Conservation (phyloP, 2,329 filamentous ascomycete genomes). For the Ophiognomonia clavigignenti-juglandacearum region DNA sequence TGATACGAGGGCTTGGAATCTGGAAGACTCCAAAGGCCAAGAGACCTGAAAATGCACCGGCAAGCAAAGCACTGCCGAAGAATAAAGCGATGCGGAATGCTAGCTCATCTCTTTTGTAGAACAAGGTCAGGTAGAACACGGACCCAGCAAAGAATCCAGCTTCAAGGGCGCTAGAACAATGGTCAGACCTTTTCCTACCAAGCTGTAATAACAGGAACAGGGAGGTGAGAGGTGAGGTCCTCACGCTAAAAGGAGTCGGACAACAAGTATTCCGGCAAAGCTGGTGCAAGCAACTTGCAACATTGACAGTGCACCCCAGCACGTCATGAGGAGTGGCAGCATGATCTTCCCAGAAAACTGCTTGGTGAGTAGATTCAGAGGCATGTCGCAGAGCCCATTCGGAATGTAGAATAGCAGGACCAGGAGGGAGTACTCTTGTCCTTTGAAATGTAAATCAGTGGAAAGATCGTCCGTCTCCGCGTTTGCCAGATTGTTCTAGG, state of each 20-base stretch:
- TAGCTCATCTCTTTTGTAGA: slow-evolving; percentile 35
- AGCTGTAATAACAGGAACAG: background rate
- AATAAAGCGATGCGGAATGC: slow-evolving; percentile 15
- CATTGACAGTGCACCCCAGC: slow-evolving; percentile 43
- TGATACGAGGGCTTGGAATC: slow-evolving; percentile 5
- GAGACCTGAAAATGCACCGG: slow-evolving; percentile 14
- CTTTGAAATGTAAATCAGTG: slow-evolving; percentile 34
- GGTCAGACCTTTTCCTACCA: background rate
- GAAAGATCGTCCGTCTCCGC: slow-evolving; percentile 41
- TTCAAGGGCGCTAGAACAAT: slow-evolving; percentile 29
- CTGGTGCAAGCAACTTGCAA: slow-evolving; percentile 42
- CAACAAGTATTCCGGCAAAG: slow-evolving; percentile 43
- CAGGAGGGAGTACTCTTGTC: slow-evolving; percentile 37
- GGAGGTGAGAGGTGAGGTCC: background rate
- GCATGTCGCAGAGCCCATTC: slow-evolving; percentile 43
- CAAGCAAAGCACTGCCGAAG: slow-evolving; percentile 13
- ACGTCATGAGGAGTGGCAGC: slow-evolving; percentile 37
- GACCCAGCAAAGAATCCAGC: slow-evolving; percentile 51
- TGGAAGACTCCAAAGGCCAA: slow-evolving; percentile 14
- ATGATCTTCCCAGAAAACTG: slow-evolving; percentile 29
- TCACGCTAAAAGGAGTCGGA: slow-evolving; percentile 43
- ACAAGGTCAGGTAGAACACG: slow-evolving; percentile 49
- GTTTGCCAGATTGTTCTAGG: slow-evolving; percentile 41
- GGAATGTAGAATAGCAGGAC: slow-evolving; percentile 47
- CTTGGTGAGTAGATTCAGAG: slow-evolving; percentile 43